phyloP scores from a whole-genome alignment of 2,329 filamentous ascomycete genomes.

The Fusarium sambucinum region DNA sequence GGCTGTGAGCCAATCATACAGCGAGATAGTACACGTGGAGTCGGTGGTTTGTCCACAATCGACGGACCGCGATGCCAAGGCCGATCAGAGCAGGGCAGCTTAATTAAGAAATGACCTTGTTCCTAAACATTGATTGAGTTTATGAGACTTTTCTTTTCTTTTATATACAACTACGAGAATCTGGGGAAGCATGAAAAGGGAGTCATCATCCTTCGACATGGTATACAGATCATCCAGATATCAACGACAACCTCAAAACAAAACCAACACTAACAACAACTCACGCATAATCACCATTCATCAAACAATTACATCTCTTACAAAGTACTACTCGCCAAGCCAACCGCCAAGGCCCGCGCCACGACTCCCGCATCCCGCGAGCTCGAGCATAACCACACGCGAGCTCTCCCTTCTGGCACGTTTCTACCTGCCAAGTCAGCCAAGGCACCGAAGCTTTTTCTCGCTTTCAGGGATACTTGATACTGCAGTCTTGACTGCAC shows the following conservation, averaged over 20 bases:
- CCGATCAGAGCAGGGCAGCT: slow-evolving; percentile 14
- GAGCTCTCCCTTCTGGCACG: slow-evolving; percentile 15
- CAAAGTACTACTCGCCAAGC: slow-evolving; percentile 12
- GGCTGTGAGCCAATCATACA: slow-evolving; percentile 17
- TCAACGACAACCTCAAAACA: neutral
- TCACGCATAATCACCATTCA: neutral
- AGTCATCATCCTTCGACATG: neutral
- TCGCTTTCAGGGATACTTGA: neutral
- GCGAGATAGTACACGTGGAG: slow-evolving; percentile 25
- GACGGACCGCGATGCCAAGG: slow-evolving; percentile 31
- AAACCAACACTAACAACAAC: neutral
- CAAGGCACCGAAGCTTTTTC: neutral
- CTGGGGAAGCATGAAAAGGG: neutral
- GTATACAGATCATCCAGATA: accelerated
- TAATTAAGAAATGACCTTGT: neutral
- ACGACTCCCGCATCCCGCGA: neutral
- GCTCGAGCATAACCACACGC: neutral
- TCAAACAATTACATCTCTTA: neutral
- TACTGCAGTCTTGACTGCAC: neutral
- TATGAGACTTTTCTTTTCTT: neutral
- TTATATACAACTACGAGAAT: neutral
- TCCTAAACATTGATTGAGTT: neutral
- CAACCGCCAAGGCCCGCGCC: slow-evolving; percentile 31
- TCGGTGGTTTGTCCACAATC: slow-evolving; percentile 24
- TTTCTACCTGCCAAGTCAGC: slow-evolving; percentile 6